phyloP scores from a whole-genome alignment of 768 basidiomycete genomes.

The Artomyces pyxidatus region DNA sequence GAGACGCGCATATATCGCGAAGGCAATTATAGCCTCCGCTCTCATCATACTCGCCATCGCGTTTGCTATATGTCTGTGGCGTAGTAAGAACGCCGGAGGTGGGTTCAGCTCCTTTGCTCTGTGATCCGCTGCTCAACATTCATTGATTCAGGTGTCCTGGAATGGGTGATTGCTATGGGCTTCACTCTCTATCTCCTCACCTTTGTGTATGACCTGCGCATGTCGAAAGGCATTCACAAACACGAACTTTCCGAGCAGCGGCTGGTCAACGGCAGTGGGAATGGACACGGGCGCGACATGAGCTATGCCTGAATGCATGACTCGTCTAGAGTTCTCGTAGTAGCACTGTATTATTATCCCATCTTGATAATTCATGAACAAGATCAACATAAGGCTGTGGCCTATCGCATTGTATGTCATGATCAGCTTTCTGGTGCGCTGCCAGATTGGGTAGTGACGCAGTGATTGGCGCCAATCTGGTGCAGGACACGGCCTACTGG shows the following conservation, averaged over 20 bases:
- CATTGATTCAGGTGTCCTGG: constrained; percentile 43
- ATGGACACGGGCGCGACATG: neutral
- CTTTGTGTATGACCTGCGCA: constrained; percentile 63
- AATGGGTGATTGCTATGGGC: constrained; percentile 68
- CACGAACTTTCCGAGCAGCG: constrained; percentile 35
- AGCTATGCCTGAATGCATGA: neutral
- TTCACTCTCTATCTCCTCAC: constrained; percentile 69
- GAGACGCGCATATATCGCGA: constrained; percentile 47
- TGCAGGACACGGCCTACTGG: no score
- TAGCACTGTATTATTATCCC: no score
- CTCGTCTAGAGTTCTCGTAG: neutral
- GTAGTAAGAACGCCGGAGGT: constrained; percentile 43
- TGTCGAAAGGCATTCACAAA: constrained; percentile 43
- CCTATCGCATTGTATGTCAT: no score
- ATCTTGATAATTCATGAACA: neutral
- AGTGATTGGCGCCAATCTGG: no score
- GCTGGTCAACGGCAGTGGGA: constrained; percentile 17
- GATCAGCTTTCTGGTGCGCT: no score
- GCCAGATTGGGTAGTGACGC: no score
- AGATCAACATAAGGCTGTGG: no score
- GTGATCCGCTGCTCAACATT: neutral
- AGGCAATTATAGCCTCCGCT: constrained; percentile 49
- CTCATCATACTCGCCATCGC: constrained; percentile 57
- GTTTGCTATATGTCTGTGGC: constrained; percentile 48
- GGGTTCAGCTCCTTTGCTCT: constrained; percentile 12